A percentile compares a stretch with the other conserved stretches of the same genome.
Evolutionary conservation across 2,329 filamentous ascomycete genomes (phyloP).

Genomic region (Akanthomyces muscarius): DNA sequence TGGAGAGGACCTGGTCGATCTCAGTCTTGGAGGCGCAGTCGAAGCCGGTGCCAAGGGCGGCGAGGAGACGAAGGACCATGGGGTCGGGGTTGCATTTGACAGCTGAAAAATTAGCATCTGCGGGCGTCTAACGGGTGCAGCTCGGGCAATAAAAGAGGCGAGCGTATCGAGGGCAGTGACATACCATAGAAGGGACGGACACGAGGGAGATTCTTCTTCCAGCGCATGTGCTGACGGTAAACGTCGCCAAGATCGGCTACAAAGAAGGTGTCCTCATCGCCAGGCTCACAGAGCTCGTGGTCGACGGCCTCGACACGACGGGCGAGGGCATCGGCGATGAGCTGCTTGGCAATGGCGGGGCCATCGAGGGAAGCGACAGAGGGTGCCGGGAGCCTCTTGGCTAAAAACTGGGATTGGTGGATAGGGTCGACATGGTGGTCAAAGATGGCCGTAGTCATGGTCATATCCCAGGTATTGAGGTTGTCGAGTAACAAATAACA

Average conservation of each 20-base stretch:
- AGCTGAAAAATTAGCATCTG: conserved; percentile 46
- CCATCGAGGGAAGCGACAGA: conserved; percentile 39
- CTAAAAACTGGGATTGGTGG: conserved; percentile 45
- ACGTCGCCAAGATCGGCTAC: conserved; percentile 97
- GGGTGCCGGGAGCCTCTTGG: conserved; percentile 41
- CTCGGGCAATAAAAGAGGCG: neutral
- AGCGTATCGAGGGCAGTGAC: conserved; percentile 25
- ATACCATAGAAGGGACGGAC: conserved; percentile 95
- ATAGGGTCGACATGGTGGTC: conserved; percentile 49
- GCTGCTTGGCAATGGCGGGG: conserved; percentile 58
- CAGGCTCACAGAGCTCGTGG: conserved; percentile 80
- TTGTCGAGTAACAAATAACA: neutral
- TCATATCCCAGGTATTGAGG: conserved; percentile 51
- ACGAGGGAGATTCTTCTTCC: conserved; percentile 89
- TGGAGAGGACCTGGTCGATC: conserved; percentile 83
- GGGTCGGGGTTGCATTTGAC: conserved; percentile 99
- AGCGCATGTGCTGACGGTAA: conserved; percentile 96
- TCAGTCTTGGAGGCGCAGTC: conserved; percentile 98
- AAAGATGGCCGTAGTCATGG: conserved; percentile 60
- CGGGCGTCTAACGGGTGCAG: too few relatives aligned
- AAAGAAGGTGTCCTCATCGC: conserved; percentile 97
- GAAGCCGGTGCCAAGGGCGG: conserved; percentile 86
- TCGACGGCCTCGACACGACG: conserved; percentile 80
- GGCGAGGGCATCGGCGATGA: conserved; percentile 85
- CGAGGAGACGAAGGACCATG: conserved; percentile 81